Evolutionary conservation across 2,329 filamentous ascomycete species (phyloP).

Genomic region (Colletotrichum sansevieriae): DNA sequence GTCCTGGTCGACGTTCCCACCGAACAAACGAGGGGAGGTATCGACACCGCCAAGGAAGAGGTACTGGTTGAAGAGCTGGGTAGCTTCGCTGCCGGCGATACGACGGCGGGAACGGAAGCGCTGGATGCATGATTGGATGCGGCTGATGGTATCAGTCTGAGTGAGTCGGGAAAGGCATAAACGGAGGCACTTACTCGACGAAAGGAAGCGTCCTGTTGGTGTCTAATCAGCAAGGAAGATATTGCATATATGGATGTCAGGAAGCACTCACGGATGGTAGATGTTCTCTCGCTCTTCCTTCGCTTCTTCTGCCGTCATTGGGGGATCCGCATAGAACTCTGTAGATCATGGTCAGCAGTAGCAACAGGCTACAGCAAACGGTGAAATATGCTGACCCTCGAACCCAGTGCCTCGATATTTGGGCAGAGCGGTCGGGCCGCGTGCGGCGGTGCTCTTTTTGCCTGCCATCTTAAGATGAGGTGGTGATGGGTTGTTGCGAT

Average conservation of each 20-base stretch:
- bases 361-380: slow-evolving; percentile 33
- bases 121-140: slow-evolving; percentile 87
- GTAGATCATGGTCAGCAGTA: slow-evolving; percentile 12
- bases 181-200: slow-evolving; percentile 60
- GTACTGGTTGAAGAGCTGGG: slow-evolving; percentile 81
- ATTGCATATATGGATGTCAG: not conserved
- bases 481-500: not conserved
- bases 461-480: slow-evolving; percentile 13
- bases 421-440: slow-evolving; percentile 57
- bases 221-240: not conserved
- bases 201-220: slow-evolving; percentile 65
- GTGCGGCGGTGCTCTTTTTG: slow-evolving; percentile 43
- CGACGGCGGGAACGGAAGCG: slow-evolving; percentile 84
- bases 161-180: not conserved
- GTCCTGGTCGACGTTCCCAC: slow-evolving; percentile 70
- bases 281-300: slow-evolving; percentile 72
- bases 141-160: slow-evolving; percentile 59
- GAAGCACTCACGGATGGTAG: slow-evolving; percentile 72
- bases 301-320: slow-evolving; percentile 78
- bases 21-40: slow-evolving; percentile 67
- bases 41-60: slow-evolving; percentile 87
- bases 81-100: slow-evolving; percentile 70
- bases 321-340: slow-evolving; percentile 84
- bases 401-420: slow-evolving; percentile 73
- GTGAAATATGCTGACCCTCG: slow-evolving; percentile 63